Conservation (phyloP, 1,284 basidiomycete species). For the Ceraceosorus guamensis region DNA sequence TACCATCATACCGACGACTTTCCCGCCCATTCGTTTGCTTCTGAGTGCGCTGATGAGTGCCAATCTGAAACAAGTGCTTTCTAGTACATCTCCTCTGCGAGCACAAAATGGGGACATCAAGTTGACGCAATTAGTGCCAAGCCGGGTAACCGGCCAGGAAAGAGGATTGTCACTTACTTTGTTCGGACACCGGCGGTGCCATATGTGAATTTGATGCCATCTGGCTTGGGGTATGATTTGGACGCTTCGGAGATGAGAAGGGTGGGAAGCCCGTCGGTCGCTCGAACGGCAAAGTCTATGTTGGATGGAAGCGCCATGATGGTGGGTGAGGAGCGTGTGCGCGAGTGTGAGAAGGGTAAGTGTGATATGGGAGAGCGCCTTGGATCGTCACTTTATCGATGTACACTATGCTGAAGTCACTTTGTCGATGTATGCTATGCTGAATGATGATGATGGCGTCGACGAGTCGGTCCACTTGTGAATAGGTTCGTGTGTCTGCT, state of each 20-base stretch:
- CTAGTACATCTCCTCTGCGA: constrained; percentile 62
- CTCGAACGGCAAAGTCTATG: too few relatives aligned
- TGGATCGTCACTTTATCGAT: too few relatives aligned
- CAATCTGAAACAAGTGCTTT: constrained; percentile 85
- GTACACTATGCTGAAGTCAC: too few relatives aligned
- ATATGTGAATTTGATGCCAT: constrained; percentile 63
- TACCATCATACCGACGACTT: constrained; percentile 94
- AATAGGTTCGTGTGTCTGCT: too few relatives aligned
- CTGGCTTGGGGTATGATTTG: constrained; percentile 51
- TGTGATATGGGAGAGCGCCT: too few relatives aligned
- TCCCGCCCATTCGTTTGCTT: constrained; percentile 81
- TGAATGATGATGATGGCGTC: too few relatives aligned
- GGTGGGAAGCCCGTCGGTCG: too few relatives aligned
- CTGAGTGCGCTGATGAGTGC: constrained; percentile 83
- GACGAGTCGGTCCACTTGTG: too few relatives aligned
- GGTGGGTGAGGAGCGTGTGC: too few relatives aligned
- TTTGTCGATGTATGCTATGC: too few relatives aligned
- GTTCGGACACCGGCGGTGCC: constrained; percentile 94
- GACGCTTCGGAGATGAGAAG: constrained; percentile 30
- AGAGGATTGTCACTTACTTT: constrained; percentile 50
- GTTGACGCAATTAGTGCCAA: not conserved
- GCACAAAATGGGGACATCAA: not conserved
- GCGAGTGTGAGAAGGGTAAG: too few relatives aligned
- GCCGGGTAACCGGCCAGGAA: not conserved
- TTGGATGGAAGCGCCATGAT: too few relatives aligned